phyloP scores from a whole-genome alignment of 148 eudicot genomes.

The Rhododendron williamsianum region DNA sequence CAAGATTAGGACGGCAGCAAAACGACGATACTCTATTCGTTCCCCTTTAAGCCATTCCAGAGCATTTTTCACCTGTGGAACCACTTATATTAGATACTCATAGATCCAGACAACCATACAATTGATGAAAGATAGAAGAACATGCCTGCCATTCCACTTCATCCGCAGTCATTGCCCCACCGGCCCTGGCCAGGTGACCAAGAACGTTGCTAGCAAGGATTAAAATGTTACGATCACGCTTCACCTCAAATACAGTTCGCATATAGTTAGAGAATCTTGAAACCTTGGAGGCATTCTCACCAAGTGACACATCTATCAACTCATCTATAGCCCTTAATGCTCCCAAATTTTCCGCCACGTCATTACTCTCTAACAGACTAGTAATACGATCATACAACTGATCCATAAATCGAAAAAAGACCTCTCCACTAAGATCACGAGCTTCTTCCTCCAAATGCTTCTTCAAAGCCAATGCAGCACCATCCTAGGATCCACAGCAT shows the following conservation, averaged over 20 bases:
- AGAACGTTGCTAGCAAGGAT: constrained; percentile 85
- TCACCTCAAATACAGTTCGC: constrained; percentile 72
- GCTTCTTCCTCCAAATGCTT: constrained; percentile 86
- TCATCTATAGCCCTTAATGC: constrained; percentile 92
- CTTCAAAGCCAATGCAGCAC: constrained; percentile 74
- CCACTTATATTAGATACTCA: constrained; percentile 7
- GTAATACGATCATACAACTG: constrained; percentile 80
- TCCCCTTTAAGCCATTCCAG: constrained; percentile 88
- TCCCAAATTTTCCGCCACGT: constrained; percentile 84
- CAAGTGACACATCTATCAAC: constrained; percentile 74
- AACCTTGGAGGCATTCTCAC: constrained; percentile 90
- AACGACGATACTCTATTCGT: constrained; percentile 86
- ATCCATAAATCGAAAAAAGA: constrained; percentile 93
- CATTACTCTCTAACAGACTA: constrained; percentile 67
- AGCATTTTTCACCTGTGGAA: constrained; percentile 65
- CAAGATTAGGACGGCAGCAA: constrained; percentile 88
- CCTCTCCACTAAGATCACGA: constrained; percentile 79
- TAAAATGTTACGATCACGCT: constrained; percentile 79
- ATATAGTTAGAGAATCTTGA: constrained; percentile 77
- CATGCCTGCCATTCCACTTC: constrained; percentile 90
- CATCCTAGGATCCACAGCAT: constrained; percentile 48
- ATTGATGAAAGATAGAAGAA: constrained; percentile 2
- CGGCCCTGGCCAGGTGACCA: constrained; percentile 88
- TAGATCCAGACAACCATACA: background rate
- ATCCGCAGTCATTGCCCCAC: constrained; percentile 98